A percentile compares a stretch with the other conserved stretches of the same genome.
phyloP scores from a whole-genome alignment of 2,329 filamentous ascomycete species.

The Alternaria burnsii region DNA sequence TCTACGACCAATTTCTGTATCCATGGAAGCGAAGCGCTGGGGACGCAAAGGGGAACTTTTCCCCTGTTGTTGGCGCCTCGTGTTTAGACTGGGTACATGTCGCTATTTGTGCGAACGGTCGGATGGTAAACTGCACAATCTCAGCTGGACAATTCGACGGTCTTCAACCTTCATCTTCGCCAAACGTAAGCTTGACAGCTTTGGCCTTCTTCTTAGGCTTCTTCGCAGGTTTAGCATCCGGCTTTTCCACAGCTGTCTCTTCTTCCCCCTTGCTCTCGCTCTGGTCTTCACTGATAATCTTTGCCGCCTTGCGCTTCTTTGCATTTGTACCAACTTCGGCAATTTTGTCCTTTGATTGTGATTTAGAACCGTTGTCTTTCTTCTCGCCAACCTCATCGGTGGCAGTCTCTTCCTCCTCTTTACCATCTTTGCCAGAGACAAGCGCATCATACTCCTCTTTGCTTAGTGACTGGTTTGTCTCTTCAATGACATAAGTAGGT shows the following conservation, averaged over 20 bases:
- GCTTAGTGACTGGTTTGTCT: slow-evolving; percentile 69
- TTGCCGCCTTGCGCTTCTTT: slow-evolving; percentile 51
- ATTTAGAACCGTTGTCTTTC: slow-evolving; percentile 9
- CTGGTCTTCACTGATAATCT: slow-evolving; percentile 44
- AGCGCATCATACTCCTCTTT: slow-evolving; percentile 61
- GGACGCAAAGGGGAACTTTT: neutral
- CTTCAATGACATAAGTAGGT: slow-evolving; percentile 77
- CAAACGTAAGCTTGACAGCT: slow-evolving; percentile 49
- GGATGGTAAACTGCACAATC: neutral
- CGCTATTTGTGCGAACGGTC: neutral
- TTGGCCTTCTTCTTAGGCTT: slow-evolving; percentile 50
- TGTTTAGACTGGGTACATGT: neutral
- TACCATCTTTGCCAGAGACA: slow-evolving; percentile 40
- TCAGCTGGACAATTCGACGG: neutral
- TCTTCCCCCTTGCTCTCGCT: slow-evolving; percentile 26
- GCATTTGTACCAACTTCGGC: slow-evolving; percentile 41
- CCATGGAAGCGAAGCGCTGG: neutral
- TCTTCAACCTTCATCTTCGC: slow-evolving; percentile 41
- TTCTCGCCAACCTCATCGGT: slow-evolving; percentile 13
- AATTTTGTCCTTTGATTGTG: slow-evolving; percentile 41
- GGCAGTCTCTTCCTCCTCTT: slow-evolving; percentile 17
- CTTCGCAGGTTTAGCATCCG: slow-evolving; percentile 31
- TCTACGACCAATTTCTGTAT: no score
- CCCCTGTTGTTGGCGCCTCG: neutral
- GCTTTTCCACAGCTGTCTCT: slow-evolving; percentile 17